Evolutionary conservation across 208 protist species (phyloP).

Genomic region (Spongospora subterranea): DNA sequence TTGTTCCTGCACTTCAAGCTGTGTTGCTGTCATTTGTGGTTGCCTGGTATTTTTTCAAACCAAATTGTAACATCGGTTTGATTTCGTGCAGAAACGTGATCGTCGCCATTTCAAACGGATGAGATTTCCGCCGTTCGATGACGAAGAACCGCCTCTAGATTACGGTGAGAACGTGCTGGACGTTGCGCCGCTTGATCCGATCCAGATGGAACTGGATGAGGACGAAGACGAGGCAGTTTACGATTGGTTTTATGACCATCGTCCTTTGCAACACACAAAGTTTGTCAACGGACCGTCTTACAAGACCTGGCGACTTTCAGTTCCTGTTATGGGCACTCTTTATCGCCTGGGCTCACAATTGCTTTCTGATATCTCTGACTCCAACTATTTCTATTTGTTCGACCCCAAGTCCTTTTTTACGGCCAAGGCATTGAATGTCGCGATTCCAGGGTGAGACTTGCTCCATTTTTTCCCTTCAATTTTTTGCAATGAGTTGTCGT

Average conservation of each 20-base stretch:
- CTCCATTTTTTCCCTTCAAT: no score
- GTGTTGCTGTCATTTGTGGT: no score
- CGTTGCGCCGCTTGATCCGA: slow-evolving; percentile 87
- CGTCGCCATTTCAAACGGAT: slow-evolving; percentile 95
- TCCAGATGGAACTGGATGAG: slow-evolving; percentile 94
- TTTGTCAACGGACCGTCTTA: slow-evolving; percentile 92
- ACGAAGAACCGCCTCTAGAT: slow-evolving; percentile 99
- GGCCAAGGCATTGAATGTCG: slow-evolving; percentile 98
- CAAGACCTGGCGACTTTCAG: slow-evolving; percentile 89
- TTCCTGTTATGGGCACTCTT: slow-evolving; percentile 94
- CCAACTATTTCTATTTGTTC: slow-evolving; percentile 99
- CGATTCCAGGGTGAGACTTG: slow-evolving; percentile 89
- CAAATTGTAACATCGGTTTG: no score
- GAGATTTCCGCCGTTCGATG: slow-evolving; percentile 97
- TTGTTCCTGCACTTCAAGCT: no score
- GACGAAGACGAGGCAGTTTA: slow-evolving; percentile 95
- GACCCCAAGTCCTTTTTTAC: slow-evolving; percentile 98
- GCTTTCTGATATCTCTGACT: slow-evolving; percentile 88
- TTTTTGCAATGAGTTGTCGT: no score
- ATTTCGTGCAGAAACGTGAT: slow-evolving; percentile 98
- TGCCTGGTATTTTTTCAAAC: no score
- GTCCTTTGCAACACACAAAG: slow-evolving; percentile 71
- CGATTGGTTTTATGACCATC: slow-evolving; percentile 87
- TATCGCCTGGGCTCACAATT: slow-evolving; percentile 87
- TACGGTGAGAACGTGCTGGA: slow-evolving; percentile 93